These are phyloP conservation scores for Verbena officinalis DNA, from an alignment of 257 asterid genomes.

Conservation along the genomic window DNA sequence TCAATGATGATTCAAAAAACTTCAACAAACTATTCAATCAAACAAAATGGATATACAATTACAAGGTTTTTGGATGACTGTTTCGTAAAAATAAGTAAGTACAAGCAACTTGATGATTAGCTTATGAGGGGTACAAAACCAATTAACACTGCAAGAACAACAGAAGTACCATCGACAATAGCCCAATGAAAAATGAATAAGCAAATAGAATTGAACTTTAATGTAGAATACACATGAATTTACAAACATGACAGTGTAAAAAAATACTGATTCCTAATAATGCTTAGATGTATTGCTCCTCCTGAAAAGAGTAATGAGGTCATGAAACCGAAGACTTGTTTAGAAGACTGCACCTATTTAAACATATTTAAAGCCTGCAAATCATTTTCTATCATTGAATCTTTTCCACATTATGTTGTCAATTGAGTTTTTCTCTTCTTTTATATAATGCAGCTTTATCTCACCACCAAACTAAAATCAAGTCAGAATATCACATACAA, in stretches of 20 bases:
- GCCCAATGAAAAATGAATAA: not conserved
- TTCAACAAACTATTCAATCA: conserved; percentile 16
- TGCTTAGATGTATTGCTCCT: too few relatives aligned
- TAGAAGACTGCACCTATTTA: too few relatives aligned
- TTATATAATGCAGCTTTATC: not conserved
- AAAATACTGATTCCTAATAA: too few relatives aligned
- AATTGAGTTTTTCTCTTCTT: not conserved
- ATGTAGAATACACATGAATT: too few relatives aligned
- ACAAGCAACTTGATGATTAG: too few relatives aligned
- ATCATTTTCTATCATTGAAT: not conserved
- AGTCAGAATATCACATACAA: not conserved
- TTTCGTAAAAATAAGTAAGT: not conserved
- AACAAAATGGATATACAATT: conserved; percentile 13
- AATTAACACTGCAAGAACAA: not conserved
- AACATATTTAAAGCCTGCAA: too few relatives aligned
- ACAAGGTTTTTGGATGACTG: not conserved
- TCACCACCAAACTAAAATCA: not conserved
- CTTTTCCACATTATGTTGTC: not conserved
- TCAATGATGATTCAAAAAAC: conserved; percentile 24
- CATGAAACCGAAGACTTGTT: too few relatives aligned
- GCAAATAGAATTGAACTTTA: not conserved
- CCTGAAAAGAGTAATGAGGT: too few relatives aligned
- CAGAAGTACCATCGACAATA: not conserved
- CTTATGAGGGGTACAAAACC: not conserved
- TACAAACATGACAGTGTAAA: too few relatives aligned